Conservation (phyloP, 176 grass and related monocot genomes). For the Carex myosuroides region DNA sequence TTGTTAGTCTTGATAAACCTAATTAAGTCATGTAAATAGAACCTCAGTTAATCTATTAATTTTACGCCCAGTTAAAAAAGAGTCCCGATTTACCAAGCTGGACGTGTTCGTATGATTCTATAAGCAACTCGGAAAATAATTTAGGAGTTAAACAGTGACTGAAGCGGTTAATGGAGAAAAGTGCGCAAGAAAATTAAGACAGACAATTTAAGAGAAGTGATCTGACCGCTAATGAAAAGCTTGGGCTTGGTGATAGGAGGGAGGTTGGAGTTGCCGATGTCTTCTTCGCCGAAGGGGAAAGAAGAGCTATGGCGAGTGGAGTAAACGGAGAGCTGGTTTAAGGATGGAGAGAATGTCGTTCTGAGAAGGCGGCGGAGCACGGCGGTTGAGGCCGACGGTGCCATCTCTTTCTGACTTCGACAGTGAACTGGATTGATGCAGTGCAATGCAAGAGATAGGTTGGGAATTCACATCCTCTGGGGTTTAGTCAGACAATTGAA, state of each 20-base stretch:
- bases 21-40: neutral
- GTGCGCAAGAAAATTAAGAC: neutral
- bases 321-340: neutral
- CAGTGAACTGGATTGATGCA: neutral
- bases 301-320: conserved; percentile 14
- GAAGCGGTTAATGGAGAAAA: neutral
- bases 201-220: neutral
- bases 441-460: neutral
- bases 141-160: neutral
- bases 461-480: too few species aligned
- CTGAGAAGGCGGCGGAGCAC: conserved; percentile 27
- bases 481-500: too few species aligned
- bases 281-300: conserved; percentile 34
- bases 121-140: neutral
- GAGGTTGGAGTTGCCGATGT: conserved; percentile 40
- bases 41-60: neutral
- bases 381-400: conserved; percentile 12
- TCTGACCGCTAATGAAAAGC: conserved; percentile 82
- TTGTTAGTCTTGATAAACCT: conserved; percentile 90
- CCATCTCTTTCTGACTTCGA: neutral
- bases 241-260: conserved; percentile 75
- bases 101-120: neutral
- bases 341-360: conserved; percentile 35
- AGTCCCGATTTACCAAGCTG: neutral
- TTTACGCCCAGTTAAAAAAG: neutral